Conservation (phyloP, 2,329 filamentous ascomycete species). For the Eutypa lata region DNA sequence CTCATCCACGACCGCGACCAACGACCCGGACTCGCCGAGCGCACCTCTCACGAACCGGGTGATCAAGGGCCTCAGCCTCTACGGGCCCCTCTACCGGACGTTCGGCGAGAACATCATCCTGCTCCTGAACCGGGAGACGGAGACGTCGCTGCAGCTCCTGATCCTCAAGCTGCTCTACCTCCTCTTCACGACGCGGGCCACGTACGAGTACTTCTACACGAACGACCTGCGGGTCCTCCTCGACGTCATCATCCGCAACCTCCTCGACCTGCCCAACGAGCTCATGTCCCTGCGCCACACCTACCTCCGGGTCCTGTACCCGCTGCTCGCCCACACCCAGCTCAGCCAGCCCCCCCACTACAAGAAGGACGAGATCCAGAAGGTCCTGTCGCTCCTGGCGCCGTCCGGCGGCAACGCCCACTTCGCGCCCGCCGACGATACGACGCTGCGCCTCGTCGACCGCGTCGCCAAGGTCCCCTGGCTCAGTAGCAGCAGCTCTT, state of each 20-base stretch:
- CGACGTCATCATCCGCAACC: slow-evolving; percentile 92
- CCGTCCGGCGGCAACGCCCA: slow-evolving; percentile 65
- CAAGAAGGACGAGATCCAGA: slow-evolving; percentile 81
- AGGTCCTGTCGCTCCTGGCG: slow-evolving; percentile 69
- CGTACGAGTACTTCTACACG: slow-evolving; percentile 97
- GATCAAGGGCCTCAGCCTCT: slow-evolving; percentile 80
- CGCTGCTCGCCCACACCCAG: slow-evolving; percentile 87
- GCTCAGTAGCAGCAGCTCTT: slow-evolving; percentile 45
- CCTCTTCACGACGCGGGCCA: slow-evolving; percentile 86
- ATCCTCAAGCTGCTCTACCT: slow-evolving; percentile 95
- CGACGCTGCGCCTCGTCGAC: slow-evolving; percentile 71
- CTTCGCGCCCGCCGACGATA: slow-evolving; percentile 78
- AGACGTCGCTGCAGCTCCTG: slow-evolving; percentile 91
- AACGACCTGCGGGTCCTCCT: slow-evolving; percentile 93
- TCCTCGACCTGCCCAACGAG: slow-evolving; percentile 92
- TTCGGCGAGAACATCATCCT: slow-evolving; percentile 98
- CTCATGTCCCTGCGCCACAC: slow-evolving; percentile 77
- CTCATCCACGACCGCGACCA: slow-evolving; percentile 52
- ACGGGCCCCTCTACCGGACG: slow-evolving; percentile 81
- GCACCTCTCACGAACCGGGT: slow-evolving; percentile 81
- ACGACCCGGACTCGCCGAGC: slow-evolving; percentile 36
- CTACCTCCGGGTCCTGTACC: slow-evolving; percentile 88
- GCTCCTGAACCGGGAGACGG: slow-evolving; percentile 88
- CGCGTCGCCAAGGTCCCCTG: slow-evolving; percentile 73
- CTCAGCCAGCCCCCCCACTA: slow-evolving; percentile 84